Base-by-base conservation (phyloP, 2,329 filamentous ascomycete species). In the Penicillium polonicum region DNA sequence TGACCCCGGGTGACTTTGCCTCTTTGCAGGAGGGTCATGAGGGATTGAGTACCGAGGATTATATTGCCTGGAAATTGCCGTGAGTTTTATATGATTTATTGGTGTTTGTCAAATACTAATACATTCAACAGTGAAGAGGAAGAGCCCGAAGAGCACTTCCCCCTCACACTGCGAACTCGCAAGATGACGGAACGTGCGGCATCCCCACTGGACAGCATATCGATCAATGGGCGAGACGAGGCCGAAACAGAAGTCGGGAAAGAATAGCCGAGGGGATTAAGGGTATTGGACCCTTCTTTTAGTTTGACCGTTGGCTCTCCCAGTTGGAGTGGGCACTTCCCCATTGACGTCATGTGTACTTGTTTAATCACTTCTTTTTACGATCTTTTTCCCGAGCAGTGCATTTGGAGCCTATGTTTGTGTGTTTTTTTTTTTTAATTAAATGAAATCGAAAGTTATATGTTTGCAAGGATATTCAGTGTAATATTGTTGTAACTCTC, bases 1-100 rank as follows among this genome's bases (percentile, higher is more conserved):
- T 99, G 94, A 99, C 94, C 0, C 94, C 94, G 8, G 94, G 94
- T 46, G 94, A 99, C 76, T 97, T 97, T 82, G 94, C 92, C 29
- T 96, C 91, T 66, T 80, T 99, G 55, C 94, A 97, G 77, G 94
- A 99, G 77, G 91, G 92, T 44, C 88, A 89, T 43, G 94, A 99
- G 75, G 92, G 93, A 1, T 79, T 99, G 66, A 94, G 84, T 78
- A 97, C 94, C 0, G 94, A 99, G 77, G 94, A 99, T 72, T 97
- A 99, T 75, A 91, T 97, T 70, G 90, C 93, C 33, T 99, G 94
- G 94, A 96, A 95, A 79, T 81, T 97, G 58, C 94, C 93, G 89
- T 97, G 84, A 89, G 92, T 92, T 56, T 9, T 50, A 39, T 42
- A 48, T 35, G 13, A 7, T 23, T 7, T 15, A 6, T 15, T 17